phyloP scores from a whole-genome alignment of 257 asterid species.

The Euphrasia confusa region DNA sequence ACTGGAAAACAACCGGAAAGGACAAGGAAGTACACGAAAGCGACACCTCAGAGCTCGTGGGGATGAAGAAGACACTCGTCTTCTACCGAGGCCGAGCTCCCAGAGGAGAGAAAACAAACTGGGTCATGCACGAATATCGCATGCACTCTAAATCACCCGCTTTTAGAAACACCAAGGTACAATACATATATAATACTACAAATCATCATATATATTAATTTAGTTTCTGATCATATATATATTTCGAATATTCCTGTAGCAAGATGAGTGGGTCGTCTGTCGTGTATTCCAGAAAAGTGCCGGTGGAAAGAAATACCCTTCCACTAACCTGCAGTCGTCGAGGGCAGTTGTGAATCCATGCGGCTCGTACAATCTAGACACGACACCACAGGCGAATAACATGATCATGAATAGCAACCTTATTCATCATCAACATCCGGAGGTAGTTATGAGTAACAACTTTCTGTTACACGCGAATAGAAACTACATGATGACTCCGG shows the following conservation, averaged over 20 bases:
- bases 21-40: constrained; percentile 84
- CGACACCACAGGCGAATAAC: constrained; percentile 33
- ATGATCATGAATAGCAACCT: not conserved
- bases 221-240: no score
- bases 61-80: constrained; percentile 92
- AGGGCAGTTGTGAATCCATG: constrained; percentile 39
- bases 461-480: constrained; percentile 6
- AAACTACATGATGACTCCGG: constrained; percentile 3
- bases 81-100: constrained; percentile 94
- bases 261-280: constrained; percentile 97
- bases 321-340: constrained; percentile 36
- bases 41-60: constrained; percentile 62
- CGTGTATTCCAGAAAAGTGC: constrained; percentile 80
- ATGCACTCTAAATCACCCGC: constrained; percentile 64
- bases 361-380: constrained; percentile 29
- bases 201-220: no score
- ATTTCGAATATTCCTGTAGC: constrained; percentile 34
- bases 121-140: constrained; percentile 99
- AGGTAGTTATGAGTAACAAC: constrained; percentile 8
- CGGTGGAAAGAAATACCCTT: constrained; percentile 49
- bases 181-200: not conserved
- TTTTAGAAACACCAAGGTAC: constrained; percentile 62
- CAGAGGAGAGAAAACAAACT: constrained; percentile 81
- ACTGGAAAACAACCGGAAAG: constrained; percentile 92
- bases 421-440: constrained; percentile 28